These are phyloP conservation scores for Solanum okadae DNA, from an alignment of 257 asterid genomes.

Conservation along the genomic window DNA sequence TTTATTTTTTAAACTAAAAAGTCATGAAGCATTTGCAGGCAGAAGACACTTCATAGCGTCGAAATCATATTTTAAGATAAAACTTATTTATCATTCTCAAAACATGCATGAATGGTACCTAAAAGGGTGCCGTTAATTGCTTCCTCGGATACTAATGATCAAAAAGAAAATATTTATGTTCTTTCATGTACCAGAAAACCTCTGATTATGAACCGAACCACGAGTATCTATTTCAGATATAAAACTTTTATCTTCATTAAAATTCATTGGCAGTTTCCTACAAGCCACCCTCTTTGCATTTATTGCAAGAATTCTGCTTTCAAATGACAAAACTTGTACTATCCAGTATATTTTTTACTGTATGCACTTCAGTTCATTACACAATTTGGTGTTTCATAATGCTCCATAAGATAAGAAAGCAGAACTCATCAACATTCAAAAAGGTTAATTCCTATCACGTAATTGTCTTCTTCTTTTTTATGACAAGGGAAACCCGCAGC, in stretches of 20 bases:
- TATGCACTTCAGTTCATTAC: background rate
- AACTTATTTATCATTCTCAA: background rate
- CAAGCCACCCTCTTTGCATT: background rate
- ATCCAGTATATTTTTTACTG: background rate
- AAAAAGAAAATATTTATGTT: background rate
- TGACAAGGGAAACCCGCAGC: too few relatives aligned
- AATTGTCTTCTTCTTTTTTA: background rate
- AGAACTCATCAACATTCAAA: background rate
- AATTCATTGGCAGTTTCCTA: background rate
- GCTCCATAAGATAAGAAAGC: background rate
- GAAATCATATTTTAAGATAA: background rate
- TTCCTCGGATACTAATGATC: background rate
- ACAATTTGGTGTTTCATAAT: background rate
- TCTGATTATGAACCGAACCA: background rate
- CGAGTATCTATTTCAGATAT: background rate
- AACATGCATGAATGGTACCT: background rate
- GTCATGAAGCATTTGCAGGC: background rate
- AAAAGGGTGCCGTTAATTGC: background rate
- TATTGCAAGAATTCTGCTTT: background rate
- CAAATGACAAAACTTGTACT: background rate
- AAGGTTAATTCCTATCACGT: background rate
- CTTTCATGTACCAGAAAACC: background rate
- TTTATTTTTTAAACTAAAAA: background rate
- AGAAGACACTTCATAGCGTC: background rate
- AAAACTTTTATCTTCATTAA: background rate